phyloP scores from a whole-genome alignment of 495 filamentous ascomycete species.

The Hypoxylon fragiforme region DNA sequence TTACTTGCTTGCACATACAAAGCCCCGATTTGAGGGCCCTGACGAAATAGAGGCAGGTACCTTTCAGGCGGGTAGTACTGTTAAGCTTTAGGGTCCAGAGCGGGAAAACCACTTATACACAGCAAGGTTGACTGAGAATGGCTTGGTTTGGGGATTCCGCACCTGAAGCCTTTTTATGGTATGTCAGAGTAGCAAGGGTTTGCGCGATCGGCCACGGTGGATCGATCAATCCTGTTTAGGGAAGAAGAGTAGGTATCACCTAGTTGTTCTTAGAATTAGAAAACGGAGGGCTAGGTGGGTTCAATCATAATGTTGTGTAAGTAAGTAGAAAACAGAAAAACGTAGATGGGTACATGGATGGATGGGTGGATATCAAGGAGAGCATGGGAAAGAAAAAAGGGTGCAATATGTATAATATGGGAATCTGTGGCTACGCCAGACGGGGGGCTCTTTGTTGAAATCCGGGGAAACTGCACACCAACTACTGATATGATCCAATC shows the following conservation, averaged over 20 bases:
- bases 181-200: background rate
- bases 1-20: too few species aligned
- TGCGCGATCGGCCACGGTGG: constrained; percentile 14
- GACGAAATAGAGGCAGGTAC: constrained; percentile 25
- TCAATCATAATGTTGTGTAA: too few species aligned
- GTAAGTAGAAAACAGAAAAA: too few species aligned
- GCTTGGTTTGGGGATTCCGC: constrained; percentile 6
- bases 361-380: background rate
- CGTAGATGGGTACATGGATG: background rate
- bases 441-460: constrained; percentile 29
- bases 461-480: constrained; percentile 32
- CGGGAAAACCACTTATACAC: background rate
- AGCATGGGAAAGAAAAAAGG: too few species aligned
- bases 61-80: constrained; percentile 5
- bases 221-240: constrained; percentile 10
- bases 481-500: too few species aligned
- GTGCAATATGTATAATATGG: too few species aligned
- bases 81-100: too few species aligned
- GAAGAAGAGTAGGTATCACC: background rate
- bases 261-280: constrained; percentile 4
- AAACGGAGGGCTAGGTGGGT: too few species aligned
- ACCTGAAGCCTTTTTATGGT: background rate
- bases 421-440: background rate
- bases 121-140: too few species aligned
- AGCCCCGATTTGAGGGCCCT: constrained; percentile 32